A percentile compares a stretch with the other conserved stretches of the same genome.
Evolutionary conservation across 2,329 filamentous ascomycete genomes (phyloP).

Genomic region (Huntiella bhutanensis): DNA sequence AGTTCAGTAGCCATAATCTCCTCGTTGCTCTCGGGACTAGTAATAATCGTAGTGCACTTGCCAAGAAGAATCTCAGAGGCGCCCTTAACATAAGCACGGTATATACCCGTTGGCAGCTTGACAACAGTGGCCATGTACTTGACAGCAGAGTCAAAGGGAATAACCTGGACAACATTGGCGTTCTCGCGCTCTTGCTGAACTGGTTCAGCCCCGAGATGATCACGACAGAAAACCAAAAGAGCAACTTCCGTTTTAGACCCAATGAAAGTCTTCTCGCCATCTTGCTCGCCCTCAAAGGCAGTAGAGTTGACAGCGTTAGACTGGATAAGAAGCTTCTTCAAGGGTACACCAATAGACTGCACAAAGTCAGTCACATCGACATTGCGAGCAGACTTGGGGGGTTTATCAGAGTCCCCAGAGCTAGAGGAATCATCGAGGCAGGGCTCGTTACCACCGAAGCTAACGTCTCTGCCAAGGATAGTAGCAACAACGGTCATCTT

Average conservation of each 20-base stretch:
- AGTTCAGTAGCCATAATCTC: constrained; percentile 30
- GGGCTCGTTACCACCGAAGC: constrained; percentile 16
- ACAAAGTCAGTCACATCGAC: constrained; percentile 8
- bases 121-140: constrained; percentile 39
- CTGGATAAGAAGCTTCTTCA: constrained; percentile 19
- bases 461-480: constrained; percentile 31
- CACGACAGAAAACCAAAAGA: constrained; percentile 29
- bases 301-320: constrained; percentile 38
- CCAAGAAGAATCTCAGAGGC: constrained; percentile 34
- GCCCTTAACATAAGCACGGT: constrained; percentile 32
- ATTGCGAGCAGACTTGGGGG: background rate
- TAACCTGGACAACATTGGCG: constrained; percentile 28
- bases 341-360: constrained; percentile 2
- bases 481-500: constrained; percentile 59
- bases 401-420: background rate
- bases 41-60: constrained; percentile 22
- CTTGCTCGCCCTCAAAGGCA: constrained; percentile 33
- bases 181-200: constrained; percentile 27
- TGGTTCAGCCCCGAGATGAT: constrained; percentile 30
- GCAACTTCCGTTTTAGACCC: constrained; percentile 40
- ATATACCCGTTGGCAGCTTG: constrained; percentile 23
- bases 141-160: constrained; percentile 34
- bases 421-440: constrained; percentile 1
- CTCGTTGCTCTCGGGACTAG: constrained; percentile 29
- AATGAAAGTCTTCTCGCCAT: constrained; percentile 26